phyloP scores from a whole-genome alignment of 2,329 filamentous ascomycete species.

The Sarocladium brachiariae region DNA sequence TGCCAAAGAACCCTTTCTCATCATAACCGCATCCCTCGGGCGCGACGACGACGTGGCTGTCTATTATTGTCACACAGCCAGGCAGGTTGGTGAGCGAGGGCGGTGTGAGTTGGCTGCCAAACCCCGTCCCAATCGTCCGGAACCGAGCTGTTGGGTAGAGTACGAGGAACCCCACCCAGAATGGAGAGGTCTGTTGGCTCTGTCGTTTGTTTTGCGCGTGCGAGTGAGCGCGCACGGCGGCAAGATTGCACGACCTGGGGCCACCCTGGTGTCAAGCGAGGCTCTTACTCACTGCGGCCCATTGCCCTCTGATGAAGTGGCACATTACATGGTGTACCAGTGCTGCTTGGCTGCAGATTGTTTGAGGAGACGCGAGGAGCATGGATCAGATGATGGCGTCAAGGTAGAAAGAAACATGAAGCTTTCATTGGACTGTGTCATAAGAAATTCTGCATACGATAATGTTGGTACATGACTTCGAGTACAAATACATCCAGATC shows the following conservation, averaged over 20 bases:
- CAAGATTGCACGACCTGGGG: background rate
- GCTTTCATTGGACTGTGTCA: background rate
- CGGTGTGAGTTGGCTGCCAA: slow-evolving; percentile 1
- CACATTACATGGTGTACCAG: background rate
- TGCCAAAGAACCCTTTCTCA: too few relatives aligned
- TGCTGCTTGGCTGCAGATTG: background rate
- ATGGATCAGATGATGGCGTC: background rate
- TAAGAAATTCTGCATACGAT: background rate
- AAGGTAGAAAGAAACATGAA: background rate
- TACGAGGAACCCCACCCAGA: background rate
- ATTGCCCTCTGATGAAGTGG: background rate
- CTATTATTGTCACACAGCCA: background rate
- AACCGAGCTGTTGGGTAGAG: background rate
- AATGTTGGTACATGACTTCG: background rate
- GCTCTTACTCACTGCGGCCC: background rate
- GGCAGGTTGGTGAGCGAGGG: too few relatives aligned
- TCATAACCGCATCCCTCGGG: background rate
- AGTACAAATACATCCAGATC: slow-evolving; percentile 5
- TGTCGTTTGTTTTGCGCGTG: background rate
- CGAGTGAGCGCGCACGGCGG: background rate
- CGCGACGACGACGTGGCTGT: slow-evolving; percentile 3
- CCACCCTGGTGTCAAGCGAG: background rate
- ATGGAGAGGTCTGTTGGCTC: slow-evolving; percentile 4
- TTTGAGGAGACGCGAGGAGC: background rate
- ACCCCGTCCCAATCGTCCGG: background rate